phyloP scores from a whole-genome alignment of 2,329 filamentous ascomycete species.

The Monosporascus sp. region DNA sequence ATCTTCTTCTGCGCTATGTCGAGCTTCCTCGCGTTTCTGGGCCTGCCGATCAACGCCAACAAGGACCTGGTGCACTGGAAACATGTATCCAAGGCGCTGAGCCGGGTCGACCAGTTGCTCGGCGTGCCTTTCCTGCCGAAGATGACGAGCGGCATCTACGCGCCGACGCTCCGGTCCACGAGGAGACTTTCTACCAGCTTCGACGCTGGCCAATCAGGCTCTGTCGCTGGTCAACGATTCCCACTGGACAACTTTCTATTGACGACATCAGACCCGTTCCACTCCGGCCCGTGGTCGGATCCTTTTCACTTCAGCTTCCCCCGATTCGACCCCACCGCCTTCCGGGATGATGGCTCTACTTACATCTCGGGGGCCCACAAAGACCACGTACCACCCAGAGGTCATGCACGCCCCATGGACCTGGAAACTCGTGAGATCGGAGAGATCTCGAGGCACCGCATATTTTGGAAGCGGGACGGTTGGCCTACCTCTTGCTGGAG shows the following conservation, averaged over 20 bases:
- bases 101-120: constrained; percentile 29
- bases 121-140: constrained; percentile 11
- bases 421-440: constrained; percentile 1
- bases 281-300: constrained; percentile 24
- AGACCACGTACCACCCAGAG: not conserved
- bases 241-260: constrained; percentile 24
- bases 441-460: constrained; percentile 28
- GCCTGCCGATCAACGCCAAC: constrained; percentile 38
- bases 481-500: constrained; percentile 35
- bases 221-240: constrained; percentile 10
- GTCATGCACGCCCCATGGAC: constrained; percentile 1
- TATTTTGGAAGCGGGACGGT: constrained; percentile 28
- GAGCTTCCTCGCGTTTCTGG: constrained; percentile 38
- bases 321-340: constrained; percentile 26
- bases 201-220: constrained; percentile 17
- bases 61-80: constrained; percentile 38
- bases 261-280: constrained; percentile 19
- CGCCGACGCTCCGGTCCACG: constrained; percentile 25
- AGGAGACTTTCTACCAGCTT: constrained; percentile 28
- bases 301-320: constrained; percentile 22
- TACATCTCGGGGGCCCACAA: not conserved
- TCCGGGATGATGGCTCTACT: constrained; percentile 17
- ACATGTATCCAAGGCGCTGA: constrained; percentile 28
- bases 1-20: constrained; percentile 38
- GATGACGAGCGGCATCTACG: constrained; percentile 24